phyloP scores from a whole-genome alignment of 2,329 filamentous ascomycete genomes.

The Tolypocladium endophyticum region DNA sequence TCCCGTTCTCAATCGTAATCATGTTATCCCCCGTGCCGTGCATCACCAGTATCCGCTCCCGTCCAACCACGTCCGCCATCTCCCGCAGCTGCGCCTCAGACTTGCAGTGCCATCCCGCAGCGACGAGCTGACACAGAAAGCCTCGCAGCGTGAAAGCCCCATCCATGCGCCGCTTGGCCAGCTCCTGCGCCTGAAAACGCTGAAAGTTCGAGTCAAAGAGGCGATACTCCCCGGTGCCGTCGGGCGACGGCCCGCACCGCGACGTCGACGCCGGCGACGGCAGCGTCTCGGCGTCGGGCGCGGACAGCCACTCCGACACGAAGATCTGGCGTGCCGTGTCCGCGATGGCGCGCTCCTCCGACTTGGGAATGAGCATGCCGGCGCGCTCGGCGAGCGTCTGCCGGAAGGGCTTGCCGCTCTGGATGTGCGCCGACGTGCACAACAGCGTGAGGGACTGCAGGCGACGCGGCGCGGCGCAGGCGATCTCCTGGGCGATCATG shows the following conservation, averaged over 20 bases:
- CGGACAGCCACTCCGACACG: constrained; percentile 47
- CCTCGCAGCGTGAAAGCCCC: constrained; percentile 53
- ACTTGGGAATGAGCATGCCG: constrained; percentile 56
- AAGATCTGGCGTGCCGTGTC: constrained; percentile 60
- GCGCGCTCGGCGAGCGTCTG: constrained; percentile 52
- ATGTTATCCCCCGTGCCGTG: constrained; percentile 72
- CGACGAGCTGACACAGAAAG: constrained; percentile 68
- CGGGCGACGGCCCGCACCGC: constrained; percentile 19
- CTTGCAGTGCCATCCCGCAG: constrained; percentile 74
- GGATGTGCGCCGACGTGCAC: constrained; percentile 50
- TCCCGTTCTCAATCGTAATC: constrained; percentile 61
- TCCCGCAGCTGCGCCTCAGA: constrained; percentile 49
- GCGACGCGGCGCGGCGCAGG: constrained; percentile 37
- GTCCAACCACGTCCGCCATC: constrained; percentile 58
- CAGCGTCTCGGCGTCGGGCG: constrained; percentile 46
- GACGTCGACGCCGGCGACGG: constrained; percentile 34
- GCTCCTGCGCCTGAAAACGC: constrained; percentile 70
- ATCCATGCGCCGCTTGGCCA: constrained; percentile 56
- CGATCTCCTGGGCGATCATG: constrained; percentile 84
- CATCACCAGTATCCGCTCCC: constrained; percentile 64
- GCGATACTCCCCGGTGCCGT: constrained; percentile 23
- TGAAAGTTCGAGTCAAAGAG: constrained; percentile 68
- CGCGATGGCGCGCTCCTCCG: constrained; percentile 53
- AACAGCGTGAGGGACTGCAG: constrained; percentile 48
- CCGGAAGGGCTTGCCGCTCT: constrained; percentile 50